Evolutionary conservation across 352 stramenopile species (phyloP).

Genomic region (Globisporangium recalcitrans): DNA sequence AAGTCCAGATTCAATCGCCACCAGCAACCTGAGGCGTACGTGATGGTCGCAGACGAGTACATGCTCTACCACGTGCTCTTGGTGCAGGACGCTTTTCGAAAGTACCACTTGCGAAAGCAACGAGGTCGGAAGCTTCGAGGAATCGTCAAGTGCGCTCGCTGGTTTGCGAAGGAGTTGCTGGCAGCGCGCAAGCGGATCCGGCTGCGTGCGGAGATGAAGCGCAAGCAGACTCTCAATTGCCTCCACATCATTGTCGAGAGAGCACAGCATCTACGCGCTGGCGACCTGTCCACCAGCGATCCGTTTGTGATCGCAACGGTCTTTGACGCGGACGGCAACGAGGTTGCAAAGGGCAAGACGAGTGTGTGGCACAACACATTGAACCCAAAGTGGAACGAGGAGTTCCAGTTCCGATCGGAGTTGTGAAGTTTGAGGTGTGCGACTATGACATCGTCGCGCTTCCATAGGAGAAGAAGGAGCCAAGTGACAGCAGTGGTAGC

Average conservation of each 20-base stretch:
- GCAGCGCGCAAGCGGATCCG: conserved; percentile 22
- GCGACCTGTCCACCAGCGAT: conserved; percentile 57
- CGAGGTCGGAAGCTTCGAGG: conserved; percentile 26
- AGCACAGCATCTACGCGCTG: conserved; percentile 38
- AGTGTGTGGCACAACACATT: conserved; percentile 44
- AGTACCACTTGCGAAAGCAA: conserved; percentile 19
- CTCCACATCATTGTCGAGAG: conserved; percentile 52
- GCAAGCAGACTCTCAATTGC: conserved; percentile 44
- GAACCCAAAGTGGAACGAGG: conserved; percentile 69
- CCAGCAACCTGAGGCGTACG: conserved; percentile 35
- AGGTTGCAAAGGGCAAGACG: conserved; percentile 41
- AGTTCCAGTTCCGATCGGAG: conserved; percentile 41
- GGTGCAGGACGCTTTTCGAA: conserved; percentile 60
- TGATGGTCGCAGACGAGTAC: conserved; percentile 47
- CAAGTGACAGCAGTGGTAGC: background rate
- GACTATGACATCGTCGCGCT: conserved; percentile 38
- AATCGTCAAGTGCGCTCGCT: conserved; percentile 26
- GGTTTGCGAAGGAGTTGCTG: conserved; percentile 23
- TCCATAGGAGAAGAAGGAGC: conserved; percentile 6
- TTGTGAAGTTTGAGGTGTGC: conserved; percentile 22
- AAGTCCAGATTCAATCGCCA: conserved; percentile 5
- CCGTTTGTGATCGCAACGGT: conserved; percentile 45
- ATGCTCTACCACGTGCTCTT: conserved; percentile 64
- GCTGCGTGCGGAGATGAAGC: conserved; percentile 20
- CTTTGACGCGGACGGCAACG: conserved; percentile 19